Evolutionary conservation across 116 monocot species (phyloP), one percentile per base, ranked within the genome.

Genomic region (Trichopus zeylanicus): DNA sequence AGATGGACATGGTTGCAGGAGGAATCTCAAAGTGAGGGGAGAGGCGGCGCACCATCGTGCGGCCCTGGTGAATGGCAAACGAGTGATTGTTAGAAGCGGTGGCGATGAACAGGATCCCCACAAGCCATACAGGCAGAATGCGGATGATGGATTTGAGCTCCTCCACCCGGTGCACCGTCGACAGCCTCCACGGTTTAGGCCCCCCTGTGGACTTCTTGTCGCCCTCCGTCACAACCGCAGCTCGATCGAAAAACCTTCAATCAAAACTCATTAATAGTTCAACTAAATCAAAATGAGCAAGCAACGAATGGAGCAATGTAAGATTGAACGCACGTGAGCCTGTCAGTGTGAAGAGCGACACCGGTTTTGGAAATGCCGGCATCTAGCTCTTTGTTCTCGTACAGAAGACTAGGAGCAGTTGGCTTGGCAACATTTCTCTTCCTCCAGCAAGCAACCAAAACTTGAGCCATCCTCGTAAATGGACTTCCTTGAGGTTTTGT

Each of bases 1-100:
- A 88, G 59, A 85, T 79, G 52, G 82, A 61, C 62, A 88, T 53
- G 55, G 85, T 67, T 9, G 81, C 93, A 0, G 93, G 69, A 0
- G 89, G 93, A 48, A 93, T 73, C 60, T 88, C 65, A 56, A 93
- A 82, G 35, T n/a, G n/a, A n/a, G n/a, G 55, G 12, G 67, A 47
- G 66, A 93, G 26, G 69, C 56, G 88, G 35, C 93, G 85, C 77
- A 88, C 77, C 93, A 93, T 93, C 19, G 80, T 67, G 11, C 78
- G 76, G 0, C 88, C 93, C 56, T 93, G 93, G 61, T 79, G 73
- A 51, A 93, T 63, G 7, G 82, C 69, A 63, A 93, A 93, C 26
- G 84, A 76, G 76, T 75, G 8, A 67, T 88, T 84, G 70, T 85
- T 81, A 46, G 93, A 74, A 20, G 74, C 69, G 8, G 88, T 56